Evolutionary conservation across 208 protist genomes (phyloP).

Genomic region (Entamoeba moshkovskii): DNA sequence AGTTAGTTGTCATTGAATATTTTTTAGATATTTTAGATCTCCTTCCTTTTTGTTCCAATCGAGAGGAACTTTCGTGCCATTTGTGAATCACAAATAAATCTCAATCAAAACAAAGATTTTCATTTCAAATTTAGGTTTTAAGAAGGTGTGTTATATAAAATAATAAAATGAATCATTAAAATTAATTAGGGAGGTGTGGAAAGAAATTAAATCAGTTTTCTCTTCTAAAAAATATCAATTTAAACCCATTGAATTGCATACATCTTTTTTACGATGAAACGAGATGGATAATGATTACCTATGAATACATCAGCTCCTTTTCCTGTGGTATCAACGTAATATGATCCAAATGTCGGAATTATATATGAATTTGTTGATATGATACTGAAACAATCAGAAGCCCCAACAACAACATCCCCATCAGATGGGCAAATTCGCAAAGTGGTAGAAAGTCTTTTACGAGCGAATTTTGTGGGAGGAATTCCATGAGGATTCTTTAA

Average conservation of each 20-base stretch:
- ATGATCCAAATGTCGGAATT: neutral
- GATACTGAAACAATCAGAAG: neutral
- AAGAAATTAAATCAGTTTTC: too few relatives aligned
- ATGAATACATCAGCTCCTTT: neutral
- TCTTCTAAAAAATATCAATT: too few relatives aligned
- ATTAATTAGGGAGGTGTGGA: too few relatives aligned
- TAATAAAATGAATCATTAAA: too few relatives aligned
- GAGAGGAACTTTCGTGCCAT: too few relatives aligned
- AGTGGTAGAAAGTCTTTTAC: neutral
- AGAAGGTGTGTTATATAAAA: too few relatives aligned
- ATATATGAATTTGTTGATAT: neutral
- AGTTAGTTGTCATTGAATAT: neutral
- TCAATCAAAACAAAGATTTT: too few relatives aligned
- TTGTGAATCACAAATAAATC: too few relatives aligned
- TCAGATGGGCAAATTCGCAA: neutral
- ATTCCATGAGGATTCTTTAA: neutral
- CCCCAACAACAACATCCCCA: neutral
- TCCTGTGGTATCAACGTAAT: neutral
- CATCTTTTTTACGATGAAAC: neutral
- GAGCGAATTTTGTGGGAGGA: neutral
- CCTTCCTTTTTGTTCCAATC: too few relatives aligned
- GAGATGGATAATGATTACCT: neutral
- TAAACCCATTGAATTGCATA: neutral
- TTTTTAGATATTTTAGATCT: too few relatives aligned
- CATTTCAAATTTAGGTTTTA: too few relatives aligned